phyloP scores from a whole-genome alignment of 805 yeast genomes.

The Wickerhamiella brachini region DNA sequence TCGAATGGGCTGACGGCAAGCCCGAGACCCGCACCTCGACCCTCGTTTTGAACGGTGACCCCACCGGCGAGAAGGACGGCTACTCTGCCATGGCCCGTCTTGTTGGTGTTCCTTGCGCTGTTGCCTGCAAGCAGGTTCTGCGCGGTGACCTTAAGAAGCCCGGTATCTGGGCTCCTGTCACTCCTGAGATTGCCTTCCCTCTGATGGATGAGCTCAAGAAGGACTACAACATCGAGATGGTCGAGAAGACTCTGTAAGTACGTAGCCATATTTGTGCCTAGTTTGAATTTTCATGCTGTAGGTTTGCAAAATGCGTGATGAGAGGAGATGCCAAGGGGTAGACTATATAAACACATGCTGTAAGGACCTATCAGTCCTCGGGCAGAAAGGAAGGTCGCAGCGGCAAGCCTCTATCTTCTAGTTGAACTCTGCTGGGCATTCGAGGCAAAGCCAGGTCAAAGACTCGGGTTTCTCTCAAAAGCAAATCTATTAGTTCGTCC shows the following conservation, averaged over 20 bases:
- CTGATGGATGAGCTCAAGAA: conserved; percentile 85
- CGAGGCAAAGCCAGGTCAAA: conserved; percentile 66
- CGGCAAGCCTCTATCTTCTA: conserved; percentile 24
- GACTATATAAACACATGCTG: too few species aligned
- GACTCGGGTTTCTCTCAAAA: conserved; percentile 44
- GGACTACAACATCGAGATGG: conserved; percentile 71
- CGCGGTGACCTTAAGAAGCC: conserved; percentile 64
- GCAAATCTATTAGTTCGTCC: conserved; percentile 61
- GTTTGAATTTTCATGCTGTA: too few species aligned
- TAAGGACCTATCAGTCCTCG: not conserved
- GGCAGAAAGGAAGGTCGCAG: not conserved
- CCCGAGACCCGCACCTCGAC: conserved; percentile 91
- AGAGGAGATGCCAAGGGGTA: too few species aligned
- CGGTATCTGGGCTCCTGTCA: conserved; percentile 87
- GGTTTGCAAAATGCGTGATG: too few species aligned
- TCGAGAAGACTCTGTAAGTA: conserved; percentile 46
- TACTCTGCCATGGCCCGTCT: conserved; percentile 97
- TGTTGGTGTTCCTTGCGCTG: conserved; percentile 98
- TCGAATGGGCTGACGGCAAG: conserved; percentile 89
- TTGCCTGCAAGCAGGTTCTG: conserved; percentile 76
- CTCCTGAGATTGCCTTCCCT: conserved; percentile 81
- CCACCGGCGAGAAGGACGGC: conserved; percentile 47
- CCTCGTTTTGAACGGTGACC: conserved; percentile 83
- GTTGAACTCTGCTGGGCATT: conserved; percentile 27
- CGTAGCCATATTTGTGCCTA: too few species aligned